phyloP scores from a whole-genome alignment of 1,139 yeast genomes.

The Meyerozyma guilliermondii region DNA sequence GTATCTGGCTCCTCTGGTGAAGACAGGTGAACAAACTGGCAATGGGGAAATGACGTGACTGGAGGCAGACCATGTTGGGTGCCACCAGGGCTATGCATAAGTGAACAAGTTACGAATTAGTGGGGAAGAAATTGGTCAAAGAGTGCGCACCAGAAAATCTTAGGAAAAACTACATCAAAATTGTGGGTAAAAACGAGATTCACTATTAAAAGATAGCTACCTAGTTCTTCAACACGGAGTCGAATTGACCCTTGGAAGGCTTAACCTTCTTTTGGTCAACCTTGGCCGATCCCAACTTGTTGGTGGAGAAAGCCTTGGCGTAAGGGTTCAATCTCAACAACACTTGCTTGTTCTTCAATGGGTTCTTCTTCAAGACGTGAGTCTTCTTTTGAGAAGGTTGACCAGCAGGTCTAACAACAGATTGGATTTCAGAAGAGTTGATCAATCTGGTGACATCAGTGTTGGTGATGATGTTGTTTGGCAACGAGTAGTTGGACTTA shows the following conservation, averaged over 20 bases:
- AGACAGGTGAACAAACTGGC: not conserved
- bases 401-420: slow-evolving; percentile 96
- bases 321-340: slow-evolving; percentile 98
- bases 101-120: not conserved
- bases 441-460: slow-evolving; percentile 95
- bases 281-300: slow-evolving; percentile 86
- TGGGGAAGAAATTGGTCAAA: not conserved
- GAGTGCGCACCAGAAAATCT: not conserved
- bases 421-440: slow-evolving; percentile 98
- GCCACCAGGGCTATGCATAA: not conserved
- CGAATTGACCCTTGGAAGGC: slow-evolving; percentile 72
- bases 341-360: slow-evolving; percentile 99
- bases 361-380: slow-evolving; percentile 98
- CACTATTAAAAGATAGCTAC: not conserved
- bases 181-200: not conserved
- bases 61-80: not conserved
- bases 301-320: slow-evolving; percentile 94
- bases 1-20: not conserved
- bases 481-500: slow-evolving; percentile 89
- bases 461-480: slow-evolving; percentile 91
- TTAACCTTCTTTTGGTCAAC: slow-evolving; percentile 57
- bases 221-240: slow-evolving; percentile 57
- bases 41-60: not conserved
- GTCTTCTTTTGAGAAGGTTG: slow-evolving; percentile 90
- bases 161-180: not conserved